phyloP scores from a whole-genome alignment of 1,284 basidiomycete genomes.

The Pseudozyma thailandica region DNA sequence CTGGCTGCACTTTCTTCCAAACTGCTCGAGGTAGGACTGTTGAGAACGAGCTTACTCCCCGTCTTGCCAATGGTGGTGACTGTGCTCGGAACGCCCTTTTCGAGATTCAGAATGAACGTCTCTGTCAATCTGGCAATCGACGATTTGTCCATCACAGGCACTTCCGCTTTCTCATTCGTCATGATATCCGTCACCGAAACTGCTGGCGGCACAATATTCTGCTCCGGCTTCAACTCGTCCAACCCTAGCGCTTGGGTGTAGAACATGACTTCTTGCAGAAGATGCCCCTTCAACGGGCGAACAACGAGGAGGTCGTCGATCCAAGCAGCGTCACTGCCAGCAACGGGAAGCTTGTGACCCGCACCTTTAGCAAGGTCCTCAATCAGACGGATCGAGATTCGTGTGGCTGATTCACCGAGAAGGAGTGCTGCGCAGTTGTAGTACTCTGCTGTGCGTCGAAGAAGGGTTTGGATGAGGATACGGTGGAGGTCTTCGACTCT shows the following conservation, averaged over 20 bases:
- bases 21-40: not conserved
- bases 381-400: slow-evolving; percentile 55
- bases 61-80: slow-evolving; percentile 61
- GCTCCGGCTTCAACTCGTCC: slow-evolving; percentile 17
- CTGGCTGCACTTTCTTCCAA: slow-evolving; percentile 1
- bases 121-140: slow-evolving; percentile 58
- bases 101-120: slow-evolving; percentile 59
- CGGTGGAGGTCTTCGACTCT: slow-evolving; percentile 58
- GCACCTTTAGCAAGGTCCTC: slow-evolving; percentile 58
- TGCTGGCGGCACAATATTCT: slow-evolving; percentile 23
- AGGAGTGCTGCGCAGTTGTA: slow-evolving; percentile 51
- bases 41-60: slow-evolving; percentile 61
- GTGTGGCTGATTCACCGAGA: slow-evolving; percentile 50
- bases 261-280: slow-evolving; percentile 50
- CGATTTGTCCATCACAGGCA: slow-evolving; percentile 49
- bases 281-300: slow-evolving; percentile 47
- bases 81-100: slow-evolving; percentile 60
- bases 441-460: slow-evolving; percentile 37
- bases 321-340: slow-evolving; percentile 52
- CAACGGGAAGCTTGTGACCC: slow-evolving; percentile 61
- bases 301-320: slow-evolving; percentile 52
- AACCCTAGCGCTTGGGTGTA: slow-evolving; percentile 39
- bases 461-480: slow-evolving; percentile 42
- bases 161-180: slow-evolving; percentile 1
- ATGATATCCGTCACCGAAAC: slow-evolving; percentile 15